Evolutionary conservation across 2,329 filamentous ascomycete species (phyloP).

Genomic region (Grosmannia serpens): DNA sequence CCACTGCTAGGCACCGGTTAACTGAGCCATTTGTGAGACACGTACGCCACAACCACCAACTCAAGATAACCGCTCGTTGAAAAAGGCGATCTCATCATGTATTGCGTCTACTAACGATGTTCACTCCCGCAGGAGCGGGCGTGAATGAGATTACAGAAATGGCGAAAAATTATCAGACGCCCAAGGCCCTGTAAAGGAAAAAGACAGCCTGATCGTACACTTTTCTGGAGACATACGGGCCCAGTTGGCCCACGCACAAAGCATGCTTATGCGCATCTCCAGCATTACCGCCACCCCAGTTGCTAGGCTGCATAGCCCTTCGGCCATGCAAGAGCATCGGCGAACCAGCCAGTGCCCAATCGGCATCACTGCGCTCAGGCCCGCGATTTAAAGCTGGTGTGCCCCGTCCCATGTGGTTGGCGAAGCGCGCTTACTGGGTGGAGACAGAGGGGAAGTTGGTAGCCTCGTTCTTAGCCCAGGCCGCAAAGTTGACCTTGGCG

Average conservation of each 20-base stretch:
- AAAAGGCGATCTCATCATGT: too few relatives aligned
- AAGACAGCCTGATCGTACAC: neutral
- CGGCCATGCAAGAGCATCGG: neutral
- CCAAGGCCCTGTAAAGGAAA: neutral
- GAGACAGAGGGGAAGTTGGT: conserved; percentile 19
- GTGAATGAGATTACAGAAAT: neutral
- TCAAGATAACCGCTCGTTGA: too few relatives aligned
- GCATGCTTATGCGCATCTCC: neutral
- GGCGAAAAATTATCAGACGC: neutral
- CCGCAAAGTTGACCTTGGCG: conserved; percentile 22
- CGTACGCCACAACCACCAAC: too few relatives aligned
- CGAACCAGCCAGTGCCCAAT: too few relatives aligned
- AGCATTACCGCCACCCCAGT: neutral
- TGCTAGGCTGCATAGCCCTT: neutral
- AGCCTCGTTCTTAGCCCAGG: conserved; percentile 21
- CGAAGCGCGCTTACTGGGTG: neutral
- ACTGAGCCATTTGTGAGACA: too few relatives aligned
- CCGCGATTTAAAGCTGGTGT: too few relatives aligned
- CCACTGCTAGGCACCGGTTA: neutral
- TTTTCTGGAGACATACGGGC: too few relatives aligned
- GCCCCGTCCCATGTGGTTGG: neutral
- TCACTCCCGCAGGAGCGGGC: too few relatives aligned
- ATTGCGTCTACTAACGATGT: too few relatives aligned
- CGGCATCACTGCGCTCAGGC: too few relatives aligned
- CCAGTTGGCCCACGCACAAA: neutral